Evolutionary conservation across 2,329 filamentous ascomycete species (phyloP), one percentile per base, ranked within the genome.

Genomic region (Cyanodermella asteris): DNA sequence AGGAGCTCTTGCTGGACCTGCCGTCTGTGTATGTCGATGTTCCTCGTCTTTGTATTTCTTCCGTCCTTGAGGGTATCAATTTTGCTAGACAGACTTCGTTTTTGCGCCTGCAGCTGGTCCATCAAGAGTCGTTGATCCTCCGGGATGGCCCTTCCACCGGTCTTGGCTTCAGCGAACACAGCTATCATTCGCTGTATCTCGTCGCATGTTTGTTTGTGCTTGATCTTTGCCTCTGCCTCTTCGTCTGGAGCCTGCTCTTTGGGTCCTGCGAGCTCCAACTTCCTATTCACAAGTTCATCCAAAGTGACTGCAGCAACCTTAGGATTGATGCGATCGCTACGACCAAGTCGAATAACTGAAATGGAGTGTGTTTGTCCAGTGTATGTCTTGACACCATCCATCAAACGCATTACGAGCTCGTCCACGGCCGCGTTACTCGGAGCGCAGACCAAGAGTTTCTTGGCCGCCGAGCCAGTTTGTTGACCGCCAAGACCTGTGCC

Each of bases 361-460:
- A 94, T 64, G 34, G 76, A 75, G 36, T 76, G 71, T 8, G 58
- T 56, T 15, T 68, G 60, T 2, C 87, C 84, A 21, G 62, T 65
- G 30, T 65, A 59, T 1, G 78, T 82, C 41, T 72, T 84, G 26
- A 97, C 63, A 4, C 87, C 87, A 26, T 67, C 57, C 49, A 91
- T 94, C 40, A 97, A 63, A 52, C 87, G 73, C 46, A 93, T 70
- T 11, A 97, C 87, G 33, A 97, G 47, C 46, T 97, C 87, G 44
- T 97, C 87, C 5, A 97, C 87, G 16, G 87, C 87, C 5, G 87
- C 87, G 47, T 97, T 97, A 59, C 82, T 94, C 9, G 87, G 87
- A n/a, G 87, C 87, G 42, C 87, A 97, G 13, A 97, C 78, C 14
- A 97, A 62, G 14, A 97, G 59, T 47, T 94, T 97, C 51, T 91